Evolutionary conservation across 345 rosid species (phyloP).

Genomic region (Carallia brachiata): DNA sequence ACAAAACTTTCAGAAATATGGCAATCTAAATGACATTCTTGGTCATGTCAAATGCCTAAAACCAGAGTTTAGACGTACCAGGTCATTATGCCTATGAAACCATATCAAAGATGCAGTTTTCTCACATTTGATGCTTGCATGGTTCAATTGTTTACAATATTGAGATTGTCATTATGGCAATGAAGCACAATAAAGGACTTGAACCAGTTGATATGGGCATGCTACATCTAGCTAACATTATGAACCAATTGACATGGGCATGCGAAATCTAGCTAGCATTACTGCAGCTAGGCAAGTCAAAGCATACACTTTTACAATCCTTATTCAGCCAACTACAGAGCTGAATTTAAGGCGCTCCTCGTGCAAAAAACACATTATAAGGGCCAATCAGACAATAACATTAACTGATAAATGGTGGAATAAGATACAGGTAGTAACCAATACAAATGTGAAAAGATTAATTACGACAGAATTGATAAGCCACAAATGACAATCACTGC

Average conservation of each 20-base stretch:
- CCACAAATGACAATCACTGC: conserved; percentile 56
- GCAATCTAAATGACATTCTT: conserved; percentile 16
- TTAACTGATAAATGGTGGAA: too few species aligned
- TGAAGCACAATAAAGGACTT: conserved; percentile 46
- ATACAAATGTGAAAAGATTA: conserved; percentile 8
- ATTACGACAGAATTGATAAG: conserved; percentile 34
- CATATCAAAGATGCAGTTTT: conserved; percentile 23
- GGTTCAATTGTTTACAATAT: conserved; percentile 8
- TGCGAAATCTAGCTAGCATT: conserved; percentile 23
- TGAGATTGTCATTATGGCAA: conserved; percentile 25
- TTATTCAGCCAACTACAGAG: too few species aligned
- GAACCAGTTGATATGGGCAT: conserved; percentile 55
- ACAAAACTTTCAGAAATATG: conserved; percentile 16
- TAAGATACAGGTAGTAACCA: conserved; percentile 1
- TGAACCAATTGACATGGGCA: conserved; percentile 55
- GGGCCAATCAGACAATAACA: not conserved
- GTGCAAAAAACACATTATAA: too few species aligned
- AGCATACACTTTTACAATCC: too few species aligned
- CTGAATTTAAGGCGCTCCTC: too few species aligned
- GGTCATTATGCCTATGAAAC: conserved; percentile 19
- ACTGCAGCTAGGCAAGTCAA: too few species aligned
- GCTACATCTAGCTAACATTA: too few species aligned
- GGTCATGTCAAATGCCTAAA: conserved; percentile 14
- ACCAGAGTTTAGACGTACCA: not conserved
- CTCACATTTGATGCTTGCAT: conserved; percentile 17